These are phyloP conservation scores for Ceratobasidium sp. DNA, from an alignment of 1,284 basidiomycete genomes.

Conservation along the genomic window DNA sequence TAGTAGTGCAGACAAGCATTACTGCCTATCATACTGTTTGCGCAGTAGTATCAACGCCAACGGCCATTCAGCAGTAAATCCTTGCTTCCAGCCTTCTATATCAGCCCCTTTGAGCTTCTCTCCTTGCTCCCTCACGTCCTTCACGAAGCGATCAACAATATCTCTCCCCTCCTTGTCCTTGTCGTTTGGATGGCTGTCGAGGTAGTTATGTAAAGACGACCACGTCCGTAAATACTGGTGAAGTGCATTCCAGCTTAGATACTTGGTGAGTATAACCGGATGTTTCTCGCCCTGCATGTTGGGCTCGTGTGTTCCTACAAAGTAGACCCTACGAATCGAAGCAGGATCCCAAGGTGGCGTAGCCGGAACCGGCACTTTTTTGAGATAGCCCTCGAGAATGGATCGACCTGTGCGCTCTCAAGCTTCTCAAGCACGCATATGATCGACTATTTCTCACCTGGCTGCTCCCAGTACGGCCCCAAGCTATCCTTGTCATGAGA, in stretches of 20 bases:
- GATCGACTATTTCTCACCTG: conserved; percentile 54
- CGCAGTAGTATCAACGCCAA: conserved; percentile 71
- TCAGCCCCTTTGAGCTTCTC: conserved; percentile 55
- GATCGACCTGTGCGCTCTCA: conserved; percentile 65
- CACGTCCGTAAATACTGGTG: conserved; percentile 79
- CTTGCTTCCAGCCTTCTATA: conserved; percentile 56
- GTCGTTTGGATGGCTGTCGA: conserved; percentile 75
- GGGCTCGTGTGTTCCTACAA: conserved; percentile 62
- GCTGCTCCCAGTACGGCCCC: conserved; percentile 83
- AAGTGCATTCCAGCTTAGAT: conserved; percentile 74
- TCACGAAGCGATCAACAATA: conserved; percentile 74
- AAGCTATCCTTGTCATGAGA: conserved; percentile 61
- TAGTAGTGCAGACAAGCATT: not conserved
- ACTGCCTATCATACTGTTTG: conserved; percentile 49
- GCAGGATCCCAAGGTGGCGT: conserved; percentile 58
- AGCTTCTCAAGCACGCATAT: not conserved
- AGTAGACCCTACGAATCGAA: conserved; percentile 66
- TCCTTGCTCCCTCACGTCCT: conserved; percentile 63
- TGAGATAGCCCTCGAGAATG: conserved; percentile 79
- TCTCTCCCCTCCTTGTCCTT: conserved; percentile 65
- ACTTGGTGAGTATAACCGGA: conserved; percentile 71
- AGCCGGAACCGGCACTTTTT: conserved; percentile 74
- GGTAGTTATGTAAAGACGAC: conserved; percentile 79
- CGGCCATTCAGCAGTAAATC: conserved; percentile 77
- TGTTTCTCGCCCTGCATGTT: conserved; percentile 43